phyloP scores from a whole-genome alignment of 2,329 filamentous ascomycete genomes.

The Pestalotiopsis sp. region DNA sequence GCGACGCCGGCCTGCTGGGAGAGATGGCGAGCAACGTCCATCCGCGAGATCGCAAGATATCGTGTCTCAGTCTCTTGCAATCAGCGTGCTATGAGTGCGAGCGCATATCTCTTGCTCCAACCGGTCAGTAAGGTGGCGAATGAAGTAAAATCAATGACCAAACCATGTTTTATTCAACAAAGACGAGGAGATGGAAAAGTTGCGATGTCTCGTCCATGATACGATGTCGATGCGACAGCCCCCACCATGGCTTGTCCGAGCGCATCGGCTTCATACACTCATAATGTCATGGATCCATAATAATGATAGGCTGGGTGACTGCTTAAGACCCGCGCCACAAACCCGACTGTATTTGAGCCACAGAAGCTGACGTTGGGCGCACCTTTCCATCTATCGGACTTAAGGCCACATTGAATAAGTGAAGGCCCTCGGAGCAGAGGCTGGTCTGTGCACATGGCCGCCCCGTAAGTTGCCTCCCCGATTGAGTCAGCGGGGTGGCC shows the following conservation, averaged over 20 bases:
- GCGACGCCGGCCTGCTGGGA: constrained; percentile 15
- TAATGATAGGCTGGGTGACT: too few relatives aligned
- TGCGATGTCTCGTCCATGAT: not conserved
- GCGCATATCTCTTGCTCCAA: not conserved
- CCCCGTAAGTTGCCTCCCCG: constrained; percentile 22
- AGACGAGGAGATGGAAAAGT: not conserved
- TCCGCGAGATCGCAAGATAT: not conserved
- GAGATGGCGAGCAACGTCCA: constrained; percentile 17
- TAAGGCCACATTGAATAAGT: not conserved
- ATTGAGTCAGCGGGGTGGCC: constrained; percentile 32
- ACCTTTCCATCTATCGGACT: not conserved
- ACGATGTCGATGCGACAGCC: not conserved
- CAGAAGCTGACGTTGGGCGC: not conserved
- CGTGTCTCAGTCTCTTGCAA: not conserved
- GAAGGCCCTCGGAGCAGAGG: not conserved
- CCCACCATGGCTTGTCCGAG: not conserved
- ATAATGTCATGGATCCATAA: not conserved
- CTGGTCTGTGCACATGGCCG: not conserved
- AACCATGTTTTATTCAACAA: not conserved
- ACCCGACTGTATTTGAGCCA: not conserved
- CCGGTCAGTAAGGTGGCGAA: not conserved
- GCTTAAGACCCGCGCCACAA: too few relatives aligned
- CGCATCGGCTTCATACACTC: not conserved
- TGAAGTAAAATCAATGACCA: not conserved
- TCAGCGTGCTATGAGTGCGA: not conserved